Evolutionary conservation across 805 yeast genomes (phyloP).

Genomic region (Pichia exigua): DNA sequence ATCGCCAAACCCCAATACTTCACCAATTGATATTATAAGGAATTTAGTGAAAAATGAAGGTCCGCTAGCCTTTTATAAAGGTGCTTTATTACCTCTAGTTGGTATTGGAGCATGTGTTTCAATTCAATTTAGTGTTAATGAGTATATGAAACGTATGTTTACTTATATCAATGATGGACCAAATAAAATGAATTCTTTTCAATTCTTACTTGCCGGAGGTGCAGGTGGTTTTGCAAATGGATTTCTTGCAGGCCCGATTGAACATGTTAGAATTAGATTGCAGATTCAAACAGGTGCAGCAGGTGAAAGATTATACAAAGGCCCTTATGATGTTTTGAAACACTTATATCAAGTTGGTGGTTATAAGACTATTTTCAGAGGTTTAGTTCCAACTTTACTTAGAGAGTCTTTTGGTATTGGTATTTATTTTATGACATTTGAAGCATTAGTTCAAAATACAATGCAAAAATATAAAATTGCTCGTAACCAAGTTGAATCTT

Average conservation of each 20-base stretch:
- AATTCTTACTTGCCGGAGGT: constrained; percentile 76
- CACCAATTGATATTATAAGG: constrained; percentile 67
- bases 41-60: constrained; percentile 76
- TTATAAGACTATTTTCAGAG: constrained; percentile 52
- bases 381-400: constrained; percentile 70
- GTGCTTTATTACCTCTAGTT: constrained; percentile 84
- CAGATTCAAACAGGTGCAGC: constrained; percentile 71
- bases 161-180: constrained; percentile 34
- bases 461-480: constrained; percentile 36
- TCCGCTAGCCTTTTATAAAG: constrained; percentile 78
- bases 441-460: constrained; percentile 70
- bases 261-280: constrained; percentile 86
- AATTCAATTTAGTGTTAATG: constrained; percentile 92
- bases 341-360: constrained; percentile 53
- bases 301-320: constrained; percentile 34
- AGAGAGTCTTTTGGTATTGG: constrained; percentile 90
- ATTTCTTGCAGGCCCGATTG: constrained; percentile 86
- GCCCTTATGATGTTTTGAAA: constrained; percentile 67
- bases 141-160: constrained; percentile 82
- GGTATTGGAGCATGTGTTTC: constrained; percentile 99
- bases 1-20: constrained; percentile 59
- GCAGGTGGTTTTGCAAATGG: constrained; percentile 93
- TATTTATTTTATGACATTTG: constrained; percentile 81
- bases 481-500: constrained; percentile 77
- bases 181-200: constrained; percentile 43